phyloP scores from a whole-genome alignment of 371 early-diverging fungal species.

The Circinella umbellata region DNA sequence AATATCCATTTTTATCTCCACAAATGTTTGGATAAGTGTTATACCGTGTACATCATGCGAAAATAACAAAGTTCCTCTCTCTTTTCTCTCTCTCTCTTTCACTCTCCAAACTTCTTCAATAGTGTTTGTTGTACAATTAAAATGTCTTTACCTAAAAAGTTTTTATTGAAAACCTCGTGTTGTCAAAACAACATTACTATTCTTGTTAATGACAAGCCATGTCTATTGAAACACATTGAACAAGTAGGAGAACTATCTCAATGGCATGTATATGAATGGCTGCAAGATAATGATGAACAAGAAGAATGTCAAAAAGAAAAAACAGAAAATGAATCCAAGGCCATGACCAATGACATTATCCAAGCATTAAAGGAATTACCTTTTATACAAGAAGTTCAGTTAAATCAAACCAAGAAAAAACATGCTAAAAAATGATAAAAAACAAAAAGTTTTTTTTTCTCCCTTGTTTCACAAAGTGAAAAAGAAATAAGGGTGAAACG shows the following conservation, averaged over 20 bases:
- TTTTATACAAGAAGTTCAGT: not conserved
- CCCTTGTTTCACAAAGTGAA: not conserved
- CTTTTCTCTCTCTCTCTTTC: not conserved
- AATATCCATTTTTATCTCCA: too few relatives aligned
- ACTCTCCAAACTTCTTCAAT: too few relatives aligned
- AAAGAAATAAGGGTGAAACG: not conserved
- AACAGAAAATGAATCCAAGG: not conserved
- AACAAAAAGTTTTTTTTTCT: too few relatives aligned
- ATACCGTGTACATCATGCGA: too few relatives aligned
- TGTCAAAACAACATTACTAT: not conserved
- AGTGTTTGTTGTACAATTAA: not conserved
- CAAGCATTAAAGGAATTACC: not conserved
- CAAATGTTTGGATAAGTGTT: too few relatives aligned
- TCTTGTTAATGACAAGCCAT: not conserved
- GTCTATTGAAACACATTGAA: not conserved
- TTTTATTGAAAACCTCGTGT: conserved; percentile 10
- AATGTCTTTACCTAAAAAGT: not conserved
- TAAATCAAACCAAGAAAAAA: not conserved
- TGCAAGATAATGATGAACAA: not conserved
- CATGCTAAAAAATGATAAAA: not conserved
- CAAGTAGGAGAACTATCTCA: not conserved
- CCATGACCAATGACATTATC: not conserved
- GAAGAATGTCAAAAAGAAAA: not conserved
- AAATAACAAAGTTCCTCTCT: too few relatives aligned
- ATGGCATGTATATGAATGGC: not conserved